phyloP scores from a whole-genome alignment of 768 basidiomycete genomes.

The Boletus subcaerulescens region DNA sequence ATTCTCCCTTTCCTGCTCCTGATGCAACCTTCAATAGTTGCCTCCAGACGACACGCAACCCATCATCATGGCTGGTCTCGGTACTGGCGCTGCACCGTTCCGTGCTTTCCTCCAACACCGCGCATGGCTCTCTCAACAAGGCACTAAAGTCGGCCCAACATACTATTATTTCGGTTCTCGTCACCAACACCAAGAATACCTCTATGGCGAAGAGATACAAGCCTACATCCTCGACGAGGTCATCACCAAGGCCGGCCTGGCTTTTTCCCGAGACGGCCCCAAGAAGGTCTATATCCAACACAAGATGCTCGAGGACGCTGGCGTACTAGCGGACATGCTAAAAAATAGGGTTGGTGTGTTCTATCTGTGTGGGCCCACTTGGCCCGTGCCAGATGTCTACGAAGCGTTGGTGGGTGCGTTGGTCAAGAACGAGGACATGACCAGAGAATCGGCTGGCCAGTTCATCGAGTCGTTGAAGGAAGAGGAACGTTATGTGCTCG shows the following conservation, averaged over 20 bases:
- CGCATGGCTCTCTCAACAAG: slow-evolving; percentile 73
- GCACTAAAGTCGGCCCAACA: slow-evolving; percentile 81
- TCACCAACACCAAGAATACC: slow-evolving; percentile 91
- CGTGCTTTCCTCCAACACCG: slow-evolving; percentile 98
- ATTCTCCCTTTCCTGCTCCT: background rate
- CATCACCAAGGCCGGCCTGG: slow-evolving; percentile 88
- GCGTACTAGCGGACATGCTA: slow-evolving; percentile 70
- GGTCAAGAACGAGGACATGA: slow-evolving; percentile 64
- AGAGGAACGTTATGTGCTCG: slow-evolving; percentile 95
- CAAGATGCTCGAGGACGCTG: slow-evolving; percentile 92
- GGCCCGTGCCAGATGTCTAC: slow-evolving; percentile 99
- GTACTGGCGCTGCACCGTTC: slow-evolving; percentile 98
- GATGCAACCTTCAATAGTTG: slow-evolving; percentile 45
- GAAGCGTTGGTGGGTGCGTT: slow-evolving; percentile 86
- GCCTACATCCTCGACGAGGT: slow-evolving; percentile 83
- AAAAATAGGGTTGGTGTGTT: slow-evolving; percentile 76
- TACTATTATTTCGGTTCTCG: slow-evolving; percentile 99
- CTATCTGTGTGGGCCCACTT: slow-evolving; percentile 97
- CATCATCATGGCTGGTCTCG: slow-evolving; percentile 97
- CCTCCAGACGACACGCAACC: slow-evolving; percentile 84
- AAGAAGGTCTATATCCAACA: slow-evolving; percentile 98
- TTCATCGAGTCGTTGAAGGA: slow-evolving; percentile 91
- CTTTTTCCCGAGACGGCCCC: slow-evolving; percentile 92
- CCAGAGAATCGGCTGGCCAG: slow-evolving; percentile 63
- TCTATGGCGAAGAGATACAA: slow-evolving; percentile 96